Percentiles rank a stretch among this genome's conserved stretches.
These are phyloP conservation scores for Prorocentrum cordatum DNA, from an alignment of 169 alveolate species.

Conservation along the genomic window DNA sequence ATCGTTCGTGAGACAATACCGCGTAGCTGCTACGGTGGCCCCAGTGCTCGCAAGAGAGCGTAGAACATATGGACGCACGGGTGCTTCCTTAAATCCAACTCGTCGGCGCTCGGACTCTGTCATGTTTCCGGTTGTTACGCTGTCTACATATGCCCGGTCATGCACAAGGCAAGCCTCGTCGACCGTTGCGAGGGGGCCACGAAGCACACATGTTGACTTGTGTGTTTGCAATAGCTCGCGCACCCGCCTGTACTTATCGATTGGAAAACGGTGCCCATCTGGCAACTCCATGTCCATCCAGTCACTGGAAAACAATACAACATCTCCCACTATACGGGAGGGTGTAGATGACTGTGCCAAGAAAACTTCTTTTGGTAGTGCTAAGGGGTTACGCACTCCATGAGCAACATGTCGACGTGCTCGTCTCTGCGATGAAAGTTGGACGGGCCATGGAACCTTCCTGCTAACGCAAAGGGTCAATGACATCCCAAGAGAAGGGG, in stretches of 20 bases:
- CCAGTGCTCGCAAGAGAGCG: slow-evolving; percentile 45
- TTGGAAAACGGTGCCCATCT: slow-evolving; percentile 4
- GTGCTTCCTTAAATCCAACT: slow-evolving; percentile 56
- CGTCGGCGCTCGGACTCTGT: slow-evolving; percentile 43
- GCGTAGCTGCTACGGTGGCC: slow-evolving; percentile 29
- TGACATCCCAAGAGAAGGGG: no score
- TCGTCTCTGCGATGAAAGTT: no score
- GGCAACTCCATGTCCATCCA: slow-evolving; percentile 62
- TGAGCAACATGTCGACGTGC: no score
- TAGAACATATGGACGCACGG: slow-evolving; percentile 39
- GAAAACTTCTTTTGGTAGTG: not conserved
- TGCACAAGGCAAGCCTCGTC: slow-evolving; percentile 25
- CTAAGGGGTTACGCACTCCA: slow-evolving; percentile 12
- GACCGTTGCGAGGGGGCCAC: slow-evolving; percentile 28
- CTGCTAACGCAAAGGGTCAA: no score
- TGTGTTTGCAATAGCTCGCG: no score
- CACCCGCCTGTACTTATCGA: slow-evolving; percentile 32
- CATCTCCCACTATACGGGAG: not conserved
- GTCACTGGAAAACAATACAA: slow-evolving; percentile 40
- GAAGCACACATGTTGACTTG: not conserved
- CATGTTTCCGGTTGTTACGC: not conserved
- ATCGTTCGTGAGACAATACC: not conserved
- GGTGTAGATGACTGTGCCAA: not conserved
- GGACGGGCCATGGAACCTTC: no score
- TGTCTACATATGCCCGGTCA: not conserved